phyloP scores from a whole-genome alignment of 208 protist species.

The Crithidia bombi region DNA sequence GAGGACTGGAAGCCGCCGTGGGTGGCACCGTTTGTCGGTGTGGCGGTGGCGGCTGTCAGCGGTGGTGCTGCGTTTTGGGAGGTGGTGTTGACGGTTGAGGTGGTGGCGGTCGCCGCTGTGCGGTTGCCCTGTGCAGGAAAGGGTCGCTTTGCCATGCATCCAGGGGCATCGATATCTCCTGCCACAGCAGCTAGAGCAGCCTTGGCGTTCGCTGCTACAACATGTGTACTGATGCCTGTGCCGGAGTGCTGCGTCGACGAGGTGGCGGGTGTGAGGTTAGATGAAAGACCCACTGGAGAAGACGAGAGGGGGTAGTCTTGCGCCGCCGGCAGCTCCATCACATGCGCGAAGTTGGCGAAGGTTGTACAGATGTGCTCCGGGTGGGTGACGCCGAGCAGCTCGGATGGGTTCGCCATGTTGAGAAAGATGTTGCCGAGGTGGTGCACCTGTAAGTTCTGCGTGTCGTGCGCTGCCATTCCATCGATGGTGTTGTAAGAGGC shows the following conservation, averaged over 20 bases:
- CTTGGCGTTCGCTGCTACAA: no score
- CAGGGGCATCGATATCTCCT: no score
- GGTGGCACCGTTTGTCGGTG: background rate
- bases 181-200: no score
- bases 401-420: slow-evolving; percentile 28
- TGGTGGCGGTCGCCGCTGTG: slow-evolving; percentile 1
- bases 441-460: slow-evolving; percentile 8
- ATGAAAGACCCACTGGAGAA: background rate
- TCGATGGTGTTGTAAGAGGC: background rate
- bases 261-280: background rate
- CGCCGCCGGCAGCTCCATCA: slow-evolving; percentile 23
- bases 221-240: background rate
- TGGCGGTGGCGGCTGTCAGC: background rate
- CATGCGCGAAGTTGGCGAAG: slow-evolving; percentile 14
- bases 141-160: no score
- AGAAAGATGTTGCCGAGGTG: slow-evolving; percentile 24
- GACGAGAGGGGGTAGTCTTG: slow-evolving; percentile 5
- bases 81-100: background rate
- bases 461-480: background rate
- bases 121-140: no score
- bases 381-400: slow-evolving; percentile 28
- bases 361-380: slow-evolving; percentile 21
- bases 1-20: background rate
- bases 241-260: background rate
- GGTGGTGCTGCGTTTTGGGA: background rate